Conservation (phyloP, 495 filamentous ascomycete genomes). For the Aspergillus taichungensis region DNA sequence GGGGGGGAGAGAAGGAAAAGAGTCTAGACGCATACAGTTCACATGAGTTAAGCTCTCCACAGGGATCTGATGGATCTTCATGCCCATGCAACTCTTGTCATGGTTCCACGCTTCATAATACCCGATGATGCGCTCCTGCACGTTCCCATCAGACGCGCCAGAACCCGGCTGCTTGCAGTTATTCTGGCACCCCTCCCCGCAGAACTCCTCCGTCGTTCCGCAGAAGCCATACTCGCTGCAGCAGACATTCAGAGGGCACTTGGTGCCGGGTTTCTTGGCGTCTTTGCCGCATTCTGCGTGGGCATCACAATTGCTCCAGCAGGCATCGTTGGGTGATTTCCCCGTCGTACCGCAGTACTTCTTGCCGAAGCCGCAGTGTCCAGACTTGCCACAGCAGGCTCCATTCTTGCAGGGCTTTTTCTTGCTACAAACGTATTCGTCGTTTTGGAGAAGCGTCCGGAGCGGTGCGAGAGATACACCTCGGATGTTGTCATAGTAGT, state of each 20-base stretch:
- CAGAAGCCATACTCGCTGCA: constrained; percentile 27
- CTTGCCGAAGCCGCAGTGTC: too few relatives aligned
- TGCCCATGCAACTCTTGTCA: too few relatives aligned
- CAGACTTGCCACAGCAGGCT: not conserved
- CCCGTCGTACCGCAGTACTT: constrained; percentile 3
- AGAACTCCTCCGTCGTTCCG: constrained; percentile 22
- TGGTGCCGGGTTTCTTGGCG: not conserved
- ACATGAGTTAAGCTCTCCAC: too few relatives aligned
- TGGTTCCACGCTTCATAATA: too few relatives aligned
- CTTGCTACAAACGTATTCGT: not conserved
- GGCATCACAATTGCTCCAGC: constrained; percentile 15
- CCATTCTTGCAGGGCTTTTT: constrained; percentile 2
- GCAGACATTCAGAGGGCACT: constrained; percentile 30
- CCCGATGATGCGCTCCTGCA: not conserved
- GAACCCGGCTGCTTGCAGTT: not conserved
- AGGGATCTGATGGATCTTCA: too few relatives aligned
- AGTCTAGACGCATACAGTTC: too few relatives aligned
- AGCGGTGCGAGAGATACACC: too few relatives aligned
- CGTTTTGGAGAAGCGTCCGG: not conserved
- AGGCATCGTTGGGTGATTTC: constrained; percentile 3
- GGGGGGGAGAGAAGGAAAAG: too few relatives aligned
- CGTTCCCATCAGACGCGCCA: not conserved
- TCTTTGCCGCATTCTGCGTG: constrained; percentile 19
- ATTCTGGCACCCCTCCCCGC: constrained; percentile 1
- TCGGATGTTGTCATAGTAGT: too few relatives aligned